These are phyloP conservation scores for Haplosporangium gracile DNA, from an alignment of 192 early-diverging fungal genomes.

Conservation along the genomic window DNA sequence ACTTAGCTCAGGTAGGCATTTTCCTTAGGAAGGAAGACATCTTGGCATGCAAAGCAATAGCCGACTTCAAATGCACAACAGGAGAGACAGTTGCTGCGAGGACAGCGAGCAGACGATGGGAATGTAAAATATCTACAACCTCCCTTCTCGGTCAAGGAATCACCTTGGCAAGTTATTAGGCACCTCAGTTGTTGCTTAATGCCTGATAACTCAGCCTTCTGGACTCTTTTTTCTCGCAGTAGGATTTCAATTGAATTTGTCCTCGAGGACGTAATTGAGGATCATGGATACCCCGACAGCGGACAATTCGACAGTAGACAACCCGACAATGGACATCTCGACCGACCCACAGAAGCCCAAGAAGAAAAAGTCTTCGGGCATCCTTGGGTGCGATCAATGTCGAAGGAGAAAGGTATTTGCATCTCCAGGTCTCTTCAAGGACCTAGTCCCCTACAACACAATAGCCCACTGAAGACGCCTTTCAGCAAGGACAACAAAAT, in stretches of 20 bases:
- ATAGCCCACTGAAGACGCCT: neutral
- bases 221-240: neutral
- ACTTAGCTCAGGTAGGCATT: neutral
- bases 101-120: too few species aligned
- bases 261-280: neutral
- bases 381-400: slow-evolving; percentile 52
- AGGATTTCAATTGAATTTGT: neutral
- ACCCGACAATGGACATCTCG: neutral
- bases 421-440: neutral
- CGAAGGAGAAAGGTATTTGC: slow-evolving; percentile 44
- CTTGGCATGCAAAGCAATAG: neutral
- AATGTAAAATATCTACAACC: too few species aligned
- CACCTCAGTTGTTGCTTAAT: neutral
- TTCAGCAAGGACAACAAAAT: neutral
- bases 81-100: too few species aligned
- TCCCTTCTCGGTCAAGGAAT: neutral
- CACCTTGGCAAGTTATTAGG: neutral
- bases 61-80: too few species aligned
- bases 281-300: neutral
- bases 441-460: neutral
- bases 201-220: neutral
- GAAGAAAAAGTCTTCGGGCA: slow-evolving; percentile 31
- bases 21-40: neutral
- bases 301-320: neutral
- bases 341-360: slow-evolving; percentile 31